Conservation (phyloP, 208 protist genomes). For the Leishmania lainsoni region DNA sequence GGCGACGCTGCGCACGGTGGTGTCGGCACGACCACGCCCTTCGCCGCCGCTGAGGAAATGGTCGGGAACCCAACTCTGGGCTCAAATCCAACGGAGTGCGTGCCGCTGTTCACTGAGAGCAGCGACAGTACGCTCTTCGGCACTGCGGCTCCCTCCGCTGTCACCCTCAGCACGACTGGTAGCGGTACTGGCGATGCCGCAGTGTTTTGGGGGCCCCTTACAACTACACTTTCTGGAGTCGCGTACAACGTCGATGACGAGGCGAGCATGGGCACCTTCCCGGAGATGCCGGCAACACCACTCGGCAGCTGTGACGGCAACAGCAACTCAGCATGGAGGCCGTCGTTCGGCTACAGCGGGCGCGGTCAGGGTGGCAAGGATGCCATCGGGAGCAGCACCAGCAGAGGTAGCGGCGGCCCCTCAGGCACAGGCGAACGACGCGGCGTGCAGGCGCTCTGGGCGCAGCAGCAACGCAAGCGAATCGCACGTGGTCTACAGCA, state of each 20-base stretch:
- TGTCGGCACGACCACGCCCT: not conserved
- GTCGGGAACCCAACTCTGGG: not conserved
- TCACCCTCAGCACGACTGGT: slow-evolving; percentile 4
- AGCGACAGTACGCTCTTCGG: not conserved
- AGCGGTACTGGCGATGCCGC: not conserved
- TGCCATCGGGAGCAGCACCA: not conserved
- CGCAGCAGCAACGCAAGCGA: slow-evolving; percentile 33
- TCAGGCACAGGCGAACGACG: slow-evolving; percentile 1
- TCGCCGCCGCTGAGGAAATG: not conserved
- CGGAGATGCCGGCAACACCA: not conserved
- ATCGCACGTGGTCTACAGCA: slow-evolving; percentile 29
- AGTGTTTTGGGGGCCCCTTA: slow-evolving; percentile 17
- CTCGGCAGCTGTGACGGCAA: not conserved
- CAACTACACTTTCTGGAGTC: slow-evolving; percentile 24
- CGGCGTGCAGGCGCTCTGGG: slow-evolving; percentile 20
- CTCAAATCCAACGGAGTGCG: not conserved
- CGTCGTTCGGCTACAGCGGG: not conserved
- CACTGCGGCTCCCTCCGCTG: not conserved
- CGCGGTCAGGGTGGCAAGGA: not conserved
- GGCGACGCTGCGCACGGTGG: not conserved
- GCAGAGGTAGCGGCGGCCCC: not conserved
- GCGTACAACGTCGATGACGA: slow-evolving; percentile 39
- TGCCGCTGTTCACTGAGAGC: not conserved
- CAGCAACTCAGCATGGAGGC: not conserved
- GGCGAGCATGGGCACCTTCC: slow-evolving; percentile 1